A percentile compares a stretch with the other conserved stretches of the same genome.
These are phyloP conservation scores for Dictyostelium brefeldianum DNA, from an alignment of 78 protist species.

Conservation along the genomic window DNA sequence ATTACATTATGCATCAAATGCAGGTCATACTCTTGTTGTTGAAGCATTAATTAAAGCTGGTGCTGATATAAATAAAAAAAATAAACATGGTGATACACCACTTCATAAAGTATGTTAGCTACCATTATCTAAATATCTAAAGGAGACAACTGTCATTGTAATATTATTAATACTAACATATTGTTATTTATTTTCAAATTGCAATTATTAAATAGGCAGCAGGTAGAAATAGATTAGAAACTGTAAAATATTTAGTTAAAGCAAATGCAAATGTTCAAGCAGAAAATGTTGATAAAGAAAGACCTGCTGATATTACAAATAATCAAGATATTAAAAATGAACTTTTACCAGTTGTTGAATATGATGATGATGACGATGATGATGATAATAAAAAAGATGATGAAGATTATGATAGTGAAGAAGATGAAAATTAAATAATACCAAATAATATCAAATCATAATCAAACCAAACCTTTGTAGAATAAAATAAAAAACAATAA, in stretches of 20 bases:
- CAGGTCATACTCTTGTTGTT: constrained; percentile 56
- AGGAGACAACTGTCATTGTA: neutral
- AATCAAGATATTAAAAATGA: constrained; percentile 47
- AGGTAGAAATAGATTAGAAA: constrained; percentile 42
- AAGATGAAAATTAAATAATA: constrained; percentile 36
- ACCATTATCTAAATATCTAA: neutral
- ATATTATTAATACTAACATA: too few species aligned
- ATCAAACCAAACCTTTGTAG: neutral
- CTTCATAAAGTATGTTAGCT: constrained; percentile 59
- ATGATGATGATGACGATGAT: constrained; percentile 40
- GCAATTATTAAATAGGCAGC: too few species aligned
- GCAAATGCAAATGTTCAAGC: constrained; percentile 20
- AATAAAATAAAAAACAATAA: neutral
- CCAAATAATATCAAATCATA: neutral
- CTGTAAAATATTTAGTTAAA: constrained; percentile 39
- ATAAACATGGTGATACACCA: constrained; percentile 76
- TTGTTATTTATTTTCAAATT: too few species aligned
- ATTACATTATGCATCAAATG: constrained; percentile 78
- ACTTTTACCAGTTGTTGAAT: constrained; percentile 37
- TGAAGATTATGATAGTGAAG: constrained; percentile 49
- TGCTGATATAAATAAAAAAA: constrained; percentile 45
- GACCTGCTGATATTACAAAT: constrained; percentile 40
- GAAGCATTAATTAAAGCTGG: constrained; percentile 31
- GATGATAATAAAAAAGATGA: constrained; percentile 40
- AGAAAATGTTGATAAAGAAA: constrained; percentile 62